Base-by-base conservation (phyloP, 2,329 filamentous ascomycete genomes). In the Cryphonectria japonica region DNA sequence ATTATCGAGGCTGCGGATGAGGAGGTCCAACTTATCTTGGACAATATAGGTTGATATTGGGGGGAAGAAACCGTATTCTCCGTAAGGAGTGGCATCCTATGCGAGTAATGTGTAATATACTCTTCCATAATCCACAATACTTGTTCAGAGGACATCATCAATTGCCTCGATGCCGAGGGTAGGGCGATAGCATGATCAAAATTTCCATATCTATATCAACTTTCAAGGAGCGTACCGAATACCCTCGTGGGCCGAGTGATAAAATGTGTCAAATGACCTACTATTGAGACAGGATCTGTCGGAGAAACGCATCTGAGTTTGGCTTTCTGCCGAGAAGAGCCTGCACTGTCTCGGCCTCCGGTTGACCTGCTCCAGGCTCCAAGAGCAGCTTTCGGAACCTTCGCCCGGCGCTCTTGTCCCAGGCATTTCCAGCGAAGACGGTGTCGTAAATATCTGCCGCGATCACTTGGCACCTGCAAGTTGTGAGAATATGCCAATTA, bases 1-100 rank as follows among this genome's bases (percentile, higher is more conserved):
- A 83, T 86, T 14, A 73, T 88, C 0, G 81, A 86, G 62, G 76
- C 75, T 41, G 82, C 82, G 1, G 83, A 83, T 61, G 81, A 77
- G 0, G 85, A 87, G 70, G 84, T 86, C 1, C 81, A 83, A 14
- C 69, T 83, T 26, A 85, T 86, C 26, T 34, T 73, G 70, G 43
- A 70, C 50, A 67, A 64, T 8, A 14, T 72, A 32, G 9, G 8
- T 11, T 32, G 22, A 34, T 60, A 16, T 39, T 13, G 19, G 39
- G 19, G 59, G 2, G 19, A 14, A n/a, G 2, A 2, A 8, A 16
- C 29, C 4, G 54, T 16, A 16, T 7, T 0, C 1, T 19, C 9
- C 16, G 3, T 8, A 19, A 9, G 32, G 7, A 19, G 29, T 19
- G 26, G 22, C 32, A 26, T 19, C n/a, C 19, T 39, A 39, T 39